Conservation (phyloP, 192 early-diverging fungal species). For the Lobosporangium transversale region DNA sequence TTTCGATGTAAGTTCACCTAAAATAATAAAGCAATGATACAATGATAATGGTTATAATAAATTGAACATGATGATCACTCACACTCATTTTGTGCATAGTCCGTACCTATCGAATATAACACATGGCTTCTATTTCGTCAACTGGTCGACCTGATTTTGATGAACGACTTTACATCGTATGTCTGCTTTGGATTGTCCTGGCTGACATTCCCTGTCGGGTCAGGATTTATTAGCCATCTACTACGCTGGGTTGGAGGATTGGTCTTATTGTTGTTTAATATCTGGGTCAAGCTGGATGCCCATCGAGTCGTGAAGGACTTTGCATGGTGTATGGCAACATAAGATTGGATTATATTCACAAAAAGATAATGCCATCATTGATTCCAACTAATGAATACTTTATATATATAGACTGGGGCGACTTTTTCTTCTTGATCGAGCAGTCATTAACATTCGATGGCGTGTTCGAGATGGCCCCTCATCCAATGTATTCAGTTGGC, state of each 20-base stretch:
- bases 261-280: slow-evolving; percentile 86
- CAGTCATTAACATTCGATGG: slow-evolving; percentile 90
- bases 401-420: slow-evolving; percentile 97
- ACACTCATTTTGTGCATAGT: slow-evolving; percentile 33
- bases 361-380: no score
- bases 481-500: slow-evolving; percentile 99
- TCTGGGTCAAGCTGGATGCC: slow-evolving; percentile 96
- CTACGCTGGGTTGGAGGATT: slow-evolving; percentile 82
- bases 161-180: slow-evolving; percentile 93
- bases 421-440: slow-evolving; percentile 96
- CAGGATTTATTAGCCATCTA: slow-evolving; percentile 68
- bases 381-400: no score
- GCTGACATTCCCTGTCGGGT: slow-evolving; percentile 74
- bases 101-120: slow-evolving; percentile 93
- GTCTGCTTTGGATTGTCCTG: slow-evolving; percentile 82
- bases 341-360: no score
- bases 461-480: slow-evolving; percentile 96
- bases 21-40: background rate
- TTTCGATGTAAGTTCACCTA: slow-evolving; percentile 69
- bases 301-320: slow-evolving; percentile 97
- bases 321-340: slow-evolving; percentile 98
- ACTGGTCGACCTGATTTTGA: slow-evolving; percentile 90
- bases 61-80: no score
- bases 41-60: no score
- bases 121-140: slow-evolving; percentile 95